These are phyloP conservation scores for Calonectria naviculata DNA, from an alignment of 2,329 filamentous ascomycete genomes.

Conservation along the genomic window DNA sequence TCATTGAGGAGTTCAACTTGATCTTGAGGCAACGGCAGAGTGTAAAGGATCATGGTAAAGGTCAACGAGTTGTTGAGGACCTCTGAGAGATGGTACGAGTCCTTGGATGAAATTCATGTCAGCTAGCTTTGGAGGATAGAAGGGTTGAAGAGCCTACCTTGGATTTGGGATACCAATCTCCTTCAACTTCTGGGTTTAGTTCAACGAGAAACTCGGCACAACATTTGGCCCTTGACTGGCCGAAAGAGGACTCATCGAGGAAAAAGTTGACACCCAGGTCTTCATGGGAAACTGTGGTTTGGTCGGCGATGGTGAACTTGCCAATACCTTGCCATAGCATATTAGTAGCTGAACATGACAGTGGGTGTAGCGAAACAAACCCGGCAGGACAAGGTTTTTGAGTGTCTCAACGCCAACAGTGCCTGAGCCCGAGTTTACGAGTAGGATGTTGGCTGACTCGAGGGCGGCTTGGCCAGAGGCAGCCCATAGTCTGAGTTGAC, in stretches of 20 bases:
- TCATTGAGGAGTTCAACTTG: constrained; percentile 57
- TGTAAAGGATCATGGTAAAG: constrained; percentile 68
- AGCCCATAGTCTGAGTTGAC: constrained; percentile 95
- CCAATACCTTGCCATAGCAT: constrained; percentile 74
- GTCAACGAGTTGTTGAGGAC: constrained; percentile 53
- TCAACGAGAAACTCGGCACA: constrained; percentile 83
- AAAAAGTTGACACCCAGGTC: constrained; percentile 99
- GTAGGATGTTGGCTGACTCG: constrained; percentile 89
- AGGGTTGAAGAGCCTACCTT: constrained; percentile 36
- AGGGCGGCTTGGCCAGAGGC: constrained; percentile 90
- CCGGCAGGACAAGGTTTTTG: constrained; percentile 96
- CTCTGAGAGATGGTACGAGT: constrained; percentile 49
- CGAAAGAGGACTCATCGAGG: constrained; percentile 81
- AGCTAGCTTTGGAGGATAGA: too few species aligned
- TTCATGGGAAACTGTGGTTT: constrained; percentile 77
- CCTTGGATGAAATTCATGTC: constrained; percentile 33
- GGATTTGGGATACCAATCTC: constrained; percentile 71
- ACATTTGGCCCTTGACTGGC: constrained; percentile 81
- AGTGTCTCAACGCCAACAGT: constrained; percentile 90
- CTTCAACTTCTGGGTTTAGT: constrained; percentile 91
- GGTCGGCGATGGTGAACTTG: constrained; percentile 90
- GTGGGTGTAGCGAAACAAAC: constrained; percentile 50
- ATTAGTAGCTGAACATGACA: not conserved
- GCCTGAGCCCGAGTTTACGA: constrained; percentile 89
- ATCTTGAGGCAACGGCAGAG: constrained; percentile 59